phyloP scores from a whole-genome alignment of 1,284 basidiomycete genomes.

The Heterobasidion irregulare region DNA sequence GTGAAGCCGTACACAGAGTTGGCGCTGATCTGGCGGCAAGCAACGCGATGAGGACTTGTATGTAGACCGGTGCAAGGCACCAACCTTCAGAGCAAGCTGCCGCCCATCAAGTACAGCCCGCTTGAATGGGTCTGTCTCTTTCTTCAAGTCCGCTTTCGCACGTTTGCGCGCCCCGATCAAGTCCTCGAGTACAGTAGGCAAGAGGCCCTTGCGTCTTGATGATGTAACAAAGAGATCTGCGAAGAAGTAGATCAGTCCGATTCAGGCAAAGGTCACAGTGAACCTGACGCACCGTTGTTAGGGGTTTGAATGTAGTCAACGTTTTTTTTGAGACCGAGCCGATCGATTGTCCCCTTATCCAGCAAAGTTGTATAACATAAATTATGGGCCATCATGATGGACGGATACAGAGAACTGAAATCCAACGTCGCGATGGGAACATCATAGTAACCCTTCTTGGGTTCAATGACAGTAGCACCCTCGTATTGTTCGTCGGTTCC shows the following conservation, averaged over 20 bases:
- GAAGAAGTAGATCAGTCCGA: not conserved
- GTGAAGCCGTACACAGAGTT: constrained; percentile 98
- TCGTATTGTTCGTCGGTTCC: constrained; percentile 93
- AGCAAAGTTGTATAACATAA: constrained; percentile 92
- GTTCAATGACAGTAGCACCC: constrained; percentile 95
- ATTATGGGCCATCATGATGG: constrained; percentile 99
- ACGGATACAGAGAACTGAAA: constrained; percentile 95
- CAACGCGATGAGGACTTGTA: not conserved
- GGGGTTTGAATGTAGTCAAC: constrained; percentile 89
- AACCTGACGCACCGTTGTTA: constrained; percentile 67
- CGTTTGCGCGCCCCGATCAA: constrained; percentile 86
- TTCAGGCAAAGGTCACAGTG: not conserved
- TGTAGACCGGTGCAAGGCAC: constrained; percentile 1
- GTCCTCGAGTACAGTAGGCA: constrained; percentile 90
- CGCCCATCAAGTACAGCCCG: constrained; percentile 92
- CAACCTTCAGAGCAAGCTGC: constrained; percentile 86
- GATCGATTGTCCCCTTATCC: constrained; percentile 71
- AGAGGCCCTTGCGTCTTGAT: constrained; percentile 71
- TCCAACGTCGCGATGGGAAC: constrained; percentile 92
- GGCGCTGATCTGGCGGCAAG: constrained; percentile 69
- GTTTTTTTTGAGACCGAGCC: constrained; percentile 70
- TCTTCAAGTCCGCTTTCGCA: constrained; percentile 90
- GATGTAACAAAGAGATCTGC: constrained; percentile 80
- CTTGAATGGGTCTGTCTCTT: constrained; percentile 92
- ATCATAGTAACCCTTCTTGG: constrained; percentile 89